Base-by-base conservation (phyloP, 2,329 filamentous ascomycete species). In the Stachybotrys echinatus region DNA sequence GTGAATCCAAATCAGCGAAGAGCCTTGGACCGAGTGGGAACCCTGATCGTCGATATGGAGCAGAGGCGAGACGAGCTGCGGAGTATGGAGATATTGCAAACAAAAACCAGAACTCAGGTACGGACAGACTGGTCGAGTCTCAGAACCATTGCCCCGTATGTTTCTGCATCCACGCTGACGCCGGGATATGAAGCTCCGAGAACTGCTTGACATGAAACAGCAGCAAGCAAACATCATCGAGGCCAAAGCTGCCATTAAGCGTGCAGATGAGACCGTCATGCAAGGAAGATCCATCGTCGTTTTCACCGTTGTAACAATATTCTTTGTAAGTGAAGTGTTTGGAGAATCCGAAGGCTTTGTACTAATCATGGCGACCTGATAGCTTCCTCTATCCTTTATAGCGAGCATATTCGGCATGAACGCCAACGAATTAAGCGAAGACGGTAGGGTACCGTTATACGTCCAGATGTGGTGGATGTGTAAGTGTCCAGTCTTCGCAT, bases 181-280 rank as follows among this genome's bases (percentile, higher is more conserved):
- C 14, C 23, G 34, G 23, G 23, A 18, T 18, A 10, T 48, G 34
- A 20, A 64, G 61, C 50, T 68, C 3, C 57, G 60, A 43, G 67
- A 71, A 42, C 59, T 76, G 1, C 58, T 75, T 2, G 62, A 61
- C 0, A 60, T 76, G 43, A 75, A 76, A 49, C 73, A 75, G 42
- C 73, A 76, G 52, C 73, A 76, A 50, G 71, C 73, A 0, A 68
- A 70, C 42, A 68, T 76, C 2, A 65, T 75, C 8, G 71, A 76
- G 51, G 72, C 73, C 1, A 71, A 69, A 61, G 66, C 70, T 12
- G 63, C 73, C 0, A 63, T 71, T 18, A 66, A 62, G 19, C 65
- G 73, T 34, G 67, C 67, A 0, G 65, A 71, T 0, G 68, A 75
- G 48, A 69, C 65, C 0, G 65, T 71, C 5, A 64, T 63, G 3